Conservation (phyloP, 2,329 filamentous ascomycete genomes). For the Neopestalotiopsis rosae region DNA sequence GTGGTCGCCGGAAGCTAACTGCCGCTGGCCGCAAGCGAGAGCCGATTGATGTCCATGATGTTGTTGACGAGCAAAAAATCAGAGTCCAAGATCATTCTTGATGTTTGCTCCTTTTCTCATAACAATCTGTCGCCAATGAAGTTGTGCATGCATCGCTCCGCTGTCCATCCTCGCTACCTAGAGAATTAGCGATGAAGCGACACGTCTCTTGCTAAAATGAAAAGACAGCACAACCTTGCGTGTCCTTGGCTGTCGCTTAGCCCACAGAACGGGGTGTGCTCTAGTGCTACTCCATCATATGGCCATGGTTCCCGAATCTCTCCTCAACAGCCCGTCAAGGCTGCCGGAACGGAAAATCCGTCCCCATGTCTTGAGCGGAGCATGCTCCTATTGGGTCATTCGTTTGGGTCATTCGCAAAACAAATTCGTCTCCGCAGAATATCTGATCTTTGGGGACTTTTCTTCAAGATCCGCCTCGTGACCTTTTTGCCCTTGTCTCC, state of each 20-base stretch:
- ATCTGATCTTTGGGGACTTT: background rate
- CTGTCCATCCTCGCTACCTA: too few relatives aligned
- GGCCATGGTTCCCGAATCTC: background rate
- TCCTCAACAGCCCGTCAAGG: background rate
- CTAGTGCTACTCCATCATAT: background rate
- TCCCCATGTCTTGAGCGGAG: background rate
- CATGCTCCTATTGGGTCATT: background rate
- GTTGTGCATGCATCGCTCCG: too few relatives aligned
- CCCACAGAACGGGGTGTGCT: background rate
- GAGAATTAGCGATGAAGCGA: background rate
- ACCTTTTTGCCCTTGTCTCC: background rate
- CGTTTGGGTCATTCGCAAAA: background rate
- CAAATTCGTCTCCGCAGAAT: background rate
- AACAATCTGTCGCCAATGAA: too few relatives aligned
- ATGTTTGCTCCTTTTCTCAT: too few relatives aligned
- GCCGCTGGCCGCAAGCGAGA: background rate
- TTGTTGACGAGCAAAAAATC: too few relatives aligned
- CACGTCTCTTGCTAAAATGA: background rate
- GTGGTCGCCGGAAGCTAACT: background rate
- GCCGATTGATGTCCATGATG: background rate
- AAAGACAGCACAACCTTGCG: background rate
- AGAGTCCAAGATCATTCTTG: too few relatives aligned
- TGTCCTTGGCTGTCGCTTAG: conserved; percentile 1
- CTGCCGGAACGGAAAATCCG: background rate
- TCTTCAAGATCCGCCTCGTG: background rate